These are phyloP conservation scores for Daldinia grandis DNA, from an alignment of 495 filamentous ascomycete genomes.

Conservation along the genomic window DNA sequence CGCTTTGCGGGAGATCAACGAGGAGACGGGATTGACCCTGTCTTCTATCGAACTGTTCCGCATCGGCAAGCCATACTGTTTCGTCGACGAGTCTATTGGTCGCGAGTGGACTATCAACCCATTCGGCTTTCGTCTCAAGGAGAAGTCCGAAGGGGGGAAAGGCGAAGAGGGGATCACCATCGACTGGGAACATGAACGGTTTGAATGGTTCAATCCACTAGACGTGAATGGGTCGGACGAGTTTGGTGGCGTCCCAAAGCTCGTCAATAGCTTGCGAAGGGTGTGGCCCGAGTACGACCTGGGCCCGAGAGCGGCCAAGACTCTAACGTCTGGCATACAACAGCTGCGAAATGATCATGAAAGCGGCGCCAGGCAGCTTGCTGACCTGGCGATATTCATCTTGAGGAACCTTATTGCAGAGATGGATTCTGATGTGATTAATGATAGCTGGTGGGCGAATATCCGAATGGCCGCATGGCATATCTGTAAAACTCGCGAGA, in stretches of 20 bases:
- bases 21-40: conserved; percentile 66
- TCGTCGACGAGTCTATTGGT: conserved; percentile 59
- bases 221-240: conserved; percentile 50
- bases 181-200: conserved; percentile 71
- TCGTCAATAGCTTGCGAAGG: conserved; percentile 63
- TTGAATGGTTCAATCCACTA: conserved; percentile 63
- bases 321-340: conserved; percentile 57
- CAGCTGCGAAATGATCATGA: conserved; percentile 60
- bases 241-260: conserved; percentile 63
- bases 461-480: conserved; percentile 70
- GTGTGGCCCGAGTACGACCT: conserved; percentile 65
- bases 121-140: conserved; percentile 65
- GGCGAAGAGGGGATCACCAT: conserved; percentile 56
- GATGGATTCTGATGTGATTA: conserved; percentile 34
- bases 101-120: conserved; percentile 71
- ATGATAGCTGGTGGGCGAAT: conserved; percentile 61
- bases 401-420: conserved; percentile 54
- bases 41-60: conserved; percentile 60
- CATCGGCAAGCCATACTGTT: conserved; percentile 66
- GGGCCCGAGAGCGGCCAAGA: conserved; percentile 48
- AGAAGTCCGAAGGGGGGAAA: conserved; percentile 45
- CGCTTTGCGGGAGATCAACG: conserved; percentile 68
- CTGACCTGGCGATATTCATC: conserved; percentile 55
- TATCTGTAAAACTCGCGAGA: conserved; percentile 68
- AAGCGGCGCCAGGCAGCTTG: conserved; percentile 66